Evolutionary conservation across 176 grass and related monocot species (phyloP).

Genomic region (Cocos nucifera): DNA sequence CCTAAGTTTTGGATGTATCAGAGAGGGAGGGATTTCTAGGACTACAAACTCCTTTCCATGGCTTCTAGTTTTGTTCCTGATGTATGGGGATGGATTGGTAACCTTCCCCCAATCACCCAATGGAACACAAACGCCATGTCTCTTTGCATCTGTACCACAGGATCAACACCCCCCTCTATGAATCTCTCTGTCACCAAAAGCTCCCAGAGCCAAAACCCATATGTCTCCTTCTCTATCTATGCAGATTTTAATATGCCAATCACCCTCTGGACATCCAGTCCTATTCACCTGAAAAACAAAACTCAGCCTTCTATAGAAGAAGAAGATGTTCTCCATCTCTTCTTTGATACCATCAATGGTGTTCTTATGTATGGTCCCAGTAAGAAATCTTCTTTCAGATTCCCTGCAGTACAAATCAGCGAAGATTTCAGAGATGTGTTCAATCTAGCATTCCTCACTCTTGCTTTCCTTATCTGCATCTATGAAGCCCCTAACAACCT

Average conservation of each 20-base stretch:
- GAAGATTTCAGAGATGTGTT: constrained; percentile 57
- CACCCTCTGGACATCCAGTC: constrained; percentile 65
- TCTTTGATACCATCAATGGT: constrained; percentile 44
- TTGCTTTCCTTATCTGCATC: constrained; percentile 70
- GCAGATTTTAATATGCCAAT: constrained; percentile 49
- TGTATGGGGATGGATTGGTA: constrained; percentile 63
- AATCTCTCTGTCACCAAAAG: constrained; percentile 44
- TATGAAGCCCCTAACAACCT: constrained; percentile 73
- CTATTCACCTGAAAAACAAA: constrained; percentile 47
- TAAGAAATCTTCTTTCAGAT: constrained; percentile 42
- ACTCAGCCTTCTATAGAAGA: constrained; percentile 39
- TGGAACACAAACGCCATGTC: constrained; percentile 59
- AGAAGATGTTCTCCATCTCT: constrained; percentile 38
- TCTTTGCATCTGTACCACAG: constrained; percentile 57
- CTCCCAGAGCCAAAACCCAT: constrained; percentile 28
- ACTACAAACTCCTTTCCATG: constrained; percentile 28
- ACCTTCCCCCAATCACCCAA: constrained; percentile 59
- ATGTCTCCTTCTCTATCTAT: constrained; percentile 61
- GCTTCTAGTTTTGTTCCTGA: constrained; percentile 46
- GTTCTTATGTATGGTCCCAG: constrained; percentile 52
- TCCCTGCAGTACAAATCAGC: constrained; percentile 23
- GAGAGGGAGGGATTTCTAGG: background rate
- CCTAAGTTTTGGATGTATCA: background rate
- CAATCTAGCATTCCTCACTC: constrained; percentile 75
- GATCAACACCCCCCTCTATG: constrained; percentile 34